These are phyloP conservation scores for Ambrosia trifida DNA, from an alignment of 129 eudicot species.

Conservation along the genomic window DNA sequence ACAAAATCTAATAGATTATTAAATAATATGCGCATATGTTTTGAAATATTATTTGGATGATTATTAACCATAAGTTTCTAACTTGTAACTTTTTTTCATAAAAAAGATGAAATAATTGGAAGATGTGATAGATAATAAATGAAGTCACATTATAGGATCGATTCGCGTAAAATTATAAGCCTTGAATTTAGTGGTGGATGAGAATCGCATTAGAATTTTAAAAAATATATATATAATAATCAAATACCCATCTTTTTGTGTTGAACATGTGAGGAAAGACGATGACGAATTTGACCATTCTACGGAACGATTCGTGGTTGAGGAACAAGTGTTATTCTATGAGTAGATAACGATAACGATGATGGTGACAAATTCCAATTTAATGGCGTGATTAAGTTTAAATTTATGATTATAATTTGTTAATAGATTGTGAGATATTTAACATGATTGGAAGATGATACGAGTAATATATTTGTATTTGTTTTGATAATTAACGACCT, in stretches of 20 bases:
- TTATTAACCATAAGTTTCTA: neutral
- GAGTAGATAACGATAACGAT: neutral
- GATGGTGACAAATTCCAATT: neutral
- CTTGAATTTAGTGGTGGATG: slow-evolving; percentile 28
- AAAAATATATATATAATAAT: neutral
- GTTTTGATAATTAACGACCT: no score
- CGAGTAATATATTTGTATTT: no score
- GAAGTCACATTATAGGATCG: slow-evolving; percentile 27
- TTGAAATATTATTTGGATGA: neutral
- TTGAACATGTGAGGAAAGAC: slow-evolving; percentile 25
- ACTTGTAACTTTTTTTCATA: neutral
- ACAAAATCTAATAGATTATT: neutral
- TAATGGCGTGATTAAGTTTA: neutral
- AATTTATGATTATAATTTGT: no score
- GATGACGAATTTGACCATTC: slow-evolving; percentile 17
- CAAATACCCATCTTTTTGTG: slow-evolving; percentile 2
- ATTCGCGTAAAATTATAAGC: slow-evolving; percentile 14
- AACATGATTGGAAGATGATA: no score
- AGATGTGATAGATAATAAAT: slow-evolving; percentile 27
- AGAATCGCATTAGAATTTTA: slow-evolving; percentile 4
- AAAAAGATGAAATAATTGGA: neutral
- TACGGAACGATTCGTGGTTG: slow-evolving; percentile 20
- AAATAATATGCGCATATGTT: neutral
- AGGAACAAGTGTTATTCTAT: slow-evolving; percentile 13
- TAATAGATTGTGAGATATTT: no score